These are phyloP conservation scores for Metschnikowia lochheadii DNA, from an alignment of 805 yeast genomes.

Conservation along the genomic window DNA sequence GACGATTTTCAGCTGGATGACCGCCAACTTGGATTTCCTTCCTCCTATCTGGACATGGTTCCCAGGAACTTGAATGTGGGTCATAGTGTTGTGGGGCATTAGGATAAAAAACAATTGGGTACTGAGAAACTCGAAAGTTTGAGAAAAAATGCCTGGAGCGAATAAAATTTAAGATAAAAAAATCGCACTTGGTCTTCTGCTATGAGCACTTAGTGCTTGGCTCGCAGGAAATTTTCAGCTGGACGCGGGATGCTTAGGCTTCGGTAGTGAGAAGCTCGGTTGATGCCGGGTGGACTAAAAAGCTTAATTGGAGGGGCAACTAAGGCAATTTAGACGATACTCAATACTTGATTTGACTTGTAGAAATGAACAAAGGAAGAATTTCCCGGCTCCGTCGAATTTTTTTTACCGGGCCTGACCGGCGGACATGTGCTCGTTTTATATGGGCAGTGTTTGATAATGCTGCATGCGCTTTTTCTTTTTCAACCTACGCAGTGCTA, in stretches of 20 bases:
- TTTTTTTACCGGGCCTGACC: neutral
- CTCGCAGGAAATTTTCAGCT: slow-evolving; percentile 1
- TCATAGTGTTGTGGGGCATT: slow-evolving; percentile 21
- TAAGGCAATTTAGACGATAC: neutral
- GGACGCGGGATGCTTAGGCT: neutral
- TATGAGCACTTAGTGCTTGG: neutral
- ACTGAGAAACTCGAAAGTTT: slow-evolving; percentile 5
- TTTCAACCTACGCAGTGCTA: slow-evolving; percentile 1
- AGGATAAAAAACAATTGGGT: slow-evolving; percentile 4
- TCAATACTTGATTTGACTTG: neutral
- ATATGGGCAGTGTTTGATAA: neutral
- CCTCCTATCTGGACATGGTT: slow-evolving; percentile 67
- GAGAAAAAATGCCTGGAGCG: slow-evolving; percentile 5
- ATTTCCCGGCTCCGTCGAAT: neutral
- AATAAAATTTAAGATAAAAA: slow-evolving; percentile 2
- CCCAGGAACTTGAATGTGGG: slow-evolving; percentile 22
- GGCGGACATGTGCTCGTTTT: neutral
- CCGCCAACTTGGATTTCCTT: slow-evolving; percentile 82
- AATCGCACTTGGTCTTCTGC: neutral
- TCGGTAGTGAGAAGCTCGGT: neutral
- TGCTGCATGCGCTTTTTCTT: slow-evolving; percentile 2
- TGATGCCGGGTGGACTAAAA: neutral
- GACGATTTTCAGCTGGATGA: slow-evolving; percentile 77
- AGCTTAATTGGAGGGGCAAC: neutral
- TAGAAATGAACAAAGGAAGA: too few relatives aligned